Evolutionary conservation across 1,284 basidiomycete species (phyloP).

Genomic region (Uromyces viciae-fabae): DNA sequence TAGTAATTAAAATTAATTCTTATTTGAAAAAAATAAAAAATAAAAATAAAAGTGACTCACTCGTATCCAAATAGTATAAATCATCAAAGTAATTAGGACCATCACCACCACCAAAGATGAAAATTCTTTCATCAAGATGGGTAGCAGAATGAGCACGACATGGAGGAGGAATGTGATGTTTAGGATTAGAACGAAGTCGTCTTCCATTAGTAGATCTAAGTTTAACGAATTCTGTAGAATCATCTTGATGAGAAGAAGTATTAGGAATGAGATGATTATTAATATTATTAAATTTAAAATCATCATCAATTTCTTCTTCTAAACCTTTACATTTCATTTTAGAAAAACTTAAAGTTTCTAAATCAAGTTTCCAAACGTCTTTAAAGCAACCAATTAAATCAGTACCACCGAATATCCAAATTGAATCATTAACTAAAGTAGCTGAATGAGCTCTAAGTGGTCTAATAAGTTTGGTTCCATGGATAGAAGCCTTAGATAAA

Average conservation of each 20-base stretch:
- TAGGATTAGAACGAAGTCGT: slow-evolving; percentile 20
- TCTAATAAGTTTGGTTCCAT: slow-evolving; percentile 46
- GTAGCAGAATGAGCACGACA: slow-evolving; percentile 37
- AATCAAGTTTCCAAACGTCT: slow-evolving; percentile 50
- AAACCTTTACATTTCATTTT: slow-evolving; percentile 37
- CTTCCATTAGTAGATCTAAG: neutral
- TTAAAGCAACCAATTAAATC: slow-evolving; percentile 47
- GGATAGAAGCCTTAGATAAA: slow-evolving; percentile 48
- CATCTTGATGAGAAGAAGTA: slow-evolving; percentile 46
- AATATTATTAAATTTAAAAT: neutral
- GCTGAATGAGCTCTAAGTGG: slow-evolving; percentile 48
- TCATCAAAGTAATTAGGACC: slow-evolving; percentile 50
- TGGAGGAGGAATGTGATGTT: slow-evolving; percentile 42
- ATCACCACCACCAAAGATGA: slow-evolving; percentile 50
- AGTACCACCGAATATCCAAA: slow-evolving; percentile 49
- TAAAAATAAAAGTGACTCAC: neutral
- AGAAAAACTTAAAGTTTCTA: slow-evolving; percentile 35
- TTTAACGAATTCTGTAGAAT: slow-evolving; percentile 17
- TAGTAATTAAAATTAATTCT: no score
- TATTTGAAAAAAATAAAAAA: neutral
- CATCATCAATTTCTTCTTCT: slow-evolving; percentile 15
- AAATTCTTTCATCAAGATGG: slow-evolving; percentile 45
- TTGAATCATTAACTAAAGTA: slow-evolving; percentile 46
- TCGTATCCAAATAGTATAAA: slow-evolving; percentile 48
- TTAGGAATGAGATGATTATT: slow-evolving; percentile 42